phyloP scores from a whole-genome alignment of 2,329 filamentous ascomycete genomes.

The Pyrenophora tritici-repentis region DNA sequence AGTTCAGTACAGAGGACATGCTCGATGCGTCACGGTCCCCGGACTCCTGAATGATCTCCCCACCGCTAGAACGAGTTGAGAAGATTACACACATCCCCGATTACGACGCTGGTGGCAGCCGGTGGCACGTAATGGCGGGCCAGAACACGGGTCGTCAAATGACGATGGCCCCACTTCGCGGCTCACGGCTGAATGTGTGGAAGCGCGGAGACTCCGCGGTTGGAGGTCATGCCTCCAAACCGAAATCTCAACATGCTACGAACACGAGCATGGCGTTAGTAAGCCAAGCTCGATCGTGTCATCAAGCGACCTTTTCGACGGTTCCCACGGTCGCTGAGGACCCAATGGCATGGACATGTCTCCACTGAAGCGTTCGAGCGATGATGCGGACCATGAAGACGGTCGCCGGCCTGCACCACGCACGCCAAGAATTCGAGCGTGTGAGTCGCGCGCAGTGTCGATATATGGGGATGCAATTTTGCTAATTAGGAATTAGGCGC shows the following conservation, averaged over 20 bases:
- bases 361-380: constrained; percentile 36
- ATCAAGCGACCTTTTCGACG: constrained; percentile 13
- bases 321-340: constrained; percentile 6
- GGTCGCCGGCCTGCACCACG: constrained; percentile 35
- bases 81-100: neutral
- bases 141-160: neutral
- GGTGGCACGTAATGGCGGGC: neutral
- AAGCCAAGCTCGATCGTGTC: neutral
- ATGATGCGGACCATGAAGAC: constrained; percentile 36
- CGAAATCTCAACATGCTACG: neutral
- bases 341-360: constrained; percentile 68
- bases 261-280: neutral
- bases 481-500: constrained; percentile 26
- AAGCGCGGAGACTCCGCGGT: neutral
- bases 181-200: neutral
- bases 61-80: too few relatives aligned
- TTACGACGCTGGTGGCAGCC: neutral
- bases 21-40: too few relatives aligned
- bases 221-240: neutral
- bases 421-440: constrained; percentile 33
- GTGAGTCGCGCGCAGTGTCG: constrained; percentile 18
- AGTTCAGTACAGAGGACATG: too few relatives aligned
- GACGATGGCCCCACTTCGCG: neutral
- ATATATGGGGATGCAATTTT: neutral
- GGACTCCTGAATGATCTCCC: too few relatives aligned